These are phyloP conservation scores for Nothopassalora personata DNA, from an alignment of 2,329 filamentous ascomycete genomes.

Conservation along the genomic window DNA sequence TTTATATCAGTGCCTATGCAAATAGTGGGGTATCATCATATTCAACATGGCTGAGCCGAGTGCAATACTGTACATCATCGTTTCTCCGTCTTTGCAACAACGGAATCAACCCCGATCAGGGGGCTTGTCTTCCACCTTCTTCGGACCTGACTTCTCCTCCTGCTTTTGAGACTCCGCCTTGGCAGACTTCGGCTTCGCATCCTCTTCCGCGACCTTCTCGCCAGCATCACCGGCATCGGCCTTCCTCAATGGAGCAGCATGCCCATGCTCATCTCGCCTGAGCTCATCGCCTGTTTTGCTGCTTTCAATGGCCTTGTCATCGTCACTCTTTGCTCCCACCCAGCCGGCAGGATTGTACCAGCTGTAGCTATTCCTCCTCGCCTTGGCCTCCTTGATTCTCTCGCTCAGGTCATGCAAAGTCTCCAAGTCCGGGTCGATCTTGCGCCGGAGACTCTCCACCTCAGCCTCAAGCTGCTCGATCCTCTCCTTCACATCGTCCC, in stretches of 20 bases:
- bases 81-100: constrained; percentile 20
- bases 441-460: constrained; percentile 34
- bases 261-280: not conserved
- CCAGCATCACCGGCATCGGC: constrained; percentile 4
- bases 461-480: constrained; percentile 53
- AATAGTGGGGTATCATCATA: constrained; percentile 18
- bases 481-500: constrained; percentile 57
- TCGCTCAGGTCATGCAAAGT: constrained; percentile 37
- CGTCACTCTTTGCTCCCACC: constrained; percentile 6
- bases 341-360: constrained; percentile 30
- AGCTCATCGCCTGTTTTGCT: not conserved
- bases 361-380: constrained; percentile 19
- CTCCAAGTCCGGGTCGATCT: constrained; percentile 30
- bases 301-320: constrained; percentile 1
- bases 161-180: constrained; percentile 7
- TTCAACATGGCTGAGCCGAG: constrained; percentile 10
- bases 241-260: constrained; percentile 1
- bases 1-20: not conserved
- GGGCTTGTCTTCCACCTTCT: constrained; percentile 4
- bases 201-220: not conserved
- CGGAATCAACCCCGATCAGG: constrained; percentile 17
- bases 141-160: constrained; percentile 3
- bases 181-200: constrained; percentile 1
- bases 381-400: constrained; percentile 25
- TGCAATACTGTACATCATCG: constrained; percentile 18